Evolutionary conservation across 805 yeast genomes (phyloP), one percentile per base, ranked within the genome.

Genomic region (Candida chilensis): DNA sequence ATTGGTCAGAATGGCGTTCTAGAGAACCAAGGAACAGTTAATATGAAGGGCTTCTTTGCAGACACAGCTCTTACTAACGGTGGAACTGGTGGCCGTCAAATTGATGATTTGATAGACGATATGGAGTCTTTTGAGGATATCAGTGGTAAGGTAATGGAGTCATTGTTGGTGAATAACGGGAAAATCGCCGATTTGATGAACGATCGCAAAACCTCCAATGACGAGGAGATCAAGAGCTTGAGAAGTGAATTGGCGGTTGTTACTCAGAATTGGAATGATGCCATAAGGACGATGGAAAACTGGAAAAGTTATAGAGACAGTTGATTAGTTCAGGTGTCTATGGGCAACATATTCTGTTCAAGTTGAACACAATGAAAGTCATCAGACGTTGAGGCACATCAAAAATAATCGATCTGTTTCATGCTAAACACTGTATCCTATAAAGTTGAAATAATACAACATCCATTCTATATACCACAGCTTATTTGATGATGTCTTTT

Each of bases 191-290:
- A 37, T 11, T 25, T 37, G 19, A 20, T 37, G n/a, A 20, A 26
- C 12, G 35, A 35, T n/a, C 24, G 31, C 20, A 40, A 40, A 9
- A 16, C 28, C 6, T 36, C 37, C 15, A 41, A 36, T 15, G 27
- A 37, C 5, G 37, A 39, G 17, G 34, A 37, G 12, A 33, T 50
- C 22, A 36, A 41, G 20, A 44, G 44, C 29, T 44, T 60, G 30
- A 39, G 42, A 28, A 44, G 43, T n/a, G 67, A 63, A 30, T 48
- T 60, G 32, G 52, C 47, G 17, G 36, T 38, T 14, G 48, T 60
- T 29, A 45, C 46, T 11, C 41, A 46, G 22, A 61, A 57, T 32
- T 60, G 65, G 64, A 44, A 56, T 32, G 59, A 58, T 20, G 64
- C 68, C 1, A 44, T 57, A 33, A 47, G 45, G 27, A 54, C 63